Base-by-base conservation (phyloP, 2,329 filamentous ascomycete species). In the Ceratocystis cacaofunesta region DNA sequence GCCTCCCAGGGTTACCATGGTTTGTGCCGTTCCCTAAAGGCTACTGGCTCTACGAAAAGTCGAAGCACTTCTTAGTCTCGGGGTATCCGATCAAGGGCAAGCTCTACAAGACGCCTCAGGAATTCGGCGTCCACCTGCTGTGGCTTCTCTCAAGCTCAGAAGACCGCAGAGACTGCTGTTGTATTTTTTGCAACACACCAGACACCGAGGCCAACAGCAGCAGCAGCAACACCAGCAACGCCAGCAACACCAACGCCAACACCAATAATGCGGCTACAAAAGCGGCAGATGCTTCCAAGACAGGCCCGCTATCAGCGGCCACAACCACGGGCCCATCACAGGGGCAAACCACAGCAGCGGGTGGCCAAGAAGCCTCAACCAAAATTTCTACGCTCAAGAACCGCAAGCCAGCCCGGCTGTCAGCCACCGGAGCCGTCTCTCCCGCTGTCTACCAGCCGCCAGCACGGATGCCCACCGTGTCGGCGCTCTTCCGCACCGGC, bases 101-200 rank as follows among this genome's bases (percentile, higher is more conserved):
- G 70, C 72, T 79, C 4, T 82, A 78, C 70, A 80, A 79, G 70
- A 79, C 77, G 55, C 79, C 80, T 0, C 78, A 80, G 66, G 80
- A 82, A 68, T 81, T 82, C 67, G 78, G 77, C 3, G 72, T 80
- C 7, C 80, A 82, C 68, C 68, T 80, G 28, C 73, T 82, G 61
- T 82, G 80, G 79, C 76, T 82, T 1, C 72, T 79, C 6, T 79
- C 79, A 36, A 70, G 72, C 17, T 81, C 79, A 15, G 74, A 72
- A 67, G 77, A 80, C 69, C 78, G 79, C 60, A 74, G 70, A 57
- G 78, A 81, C 68, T 82, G 80, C 70, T 79, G 78, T 63, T 82
- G 80, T 68, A 75, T 78, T 12, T 76, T 80, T 61, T 82, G 80
- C 71, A 78, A 78, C 65, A 68, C 72, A 2, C 19, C 65, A 4